phyloP scores from a whole-genome alignment of 768 basidiomycete species.

The Stropharia rugosoannulata region DNA sequence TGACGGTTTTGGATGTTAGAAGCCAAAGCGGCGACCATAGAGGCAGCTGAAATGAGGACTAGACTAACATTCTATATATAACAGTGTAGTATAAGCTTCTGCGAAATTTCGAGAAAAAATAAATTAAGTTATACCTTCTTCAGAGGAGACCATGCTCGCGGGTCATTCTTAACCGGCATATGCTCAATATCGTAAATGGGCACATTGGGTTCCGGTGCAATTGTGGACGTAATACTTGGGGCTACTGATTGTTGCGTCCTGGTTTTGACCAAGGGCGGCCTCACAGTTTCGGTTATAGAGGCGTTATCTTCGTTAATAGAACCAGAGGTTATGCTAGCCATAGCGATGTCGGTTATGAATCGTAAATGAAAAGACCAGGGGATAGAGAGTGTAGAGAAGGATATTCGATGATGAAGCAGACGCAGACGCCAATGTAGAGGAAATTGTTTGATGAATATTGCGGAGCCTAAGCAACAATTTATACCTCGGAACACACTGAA shows the following conservation, averaged over 20 bases:
- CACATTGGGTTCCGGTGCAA: slow-evolving; percentile 8
- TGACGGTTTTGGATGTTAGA: slow-evolving; percentile 66
- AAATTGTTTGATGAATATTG: background rate
- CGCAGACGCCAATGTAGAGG: background rate
- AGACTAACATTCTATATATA: slow-evolving; percentile 40
- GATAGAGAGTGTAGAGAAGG: background rate
- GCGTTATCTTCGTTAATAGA: slow-evolving; percentile 5
- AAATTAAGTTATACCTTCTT: slow-evolving; percentile 46
- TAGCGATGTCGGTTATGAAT: slow-evolving; percentile 5
- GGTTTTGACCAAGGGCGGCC: slow-evolving; percentile 9
- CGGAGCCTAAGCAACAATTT: background rate
- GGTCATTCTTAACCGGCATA: slow-evolving; percentile 57
- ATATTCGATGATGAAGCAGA: background rate
- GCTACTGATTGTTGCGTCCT: slow-evolving; percentile 11
- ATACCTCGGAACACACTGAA: background rate
- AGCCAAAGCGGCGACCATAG: slow-evolving; percentile 58
- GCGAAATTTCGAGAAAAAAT: background rate
- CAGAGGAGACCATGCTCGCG: slow-evolving; percentile 53
- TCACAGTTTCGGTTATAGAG: slow-evolving; percentile 7
- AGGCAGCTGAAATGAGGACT: slow-evolving; percentile 46
- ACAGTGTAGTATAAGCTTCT: background rate
- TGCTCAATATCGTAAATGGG: slow-evolving; percentile 45
- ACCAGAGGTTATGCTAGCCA: slow-evolving; percentile 12
- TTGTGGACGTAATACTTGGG: slow-evolving; percentile 13
- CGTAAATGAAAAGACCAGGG: slow-evolving; percentile 3